Base-by-base conservation (phyloP, 1,139 yeast species). In the Candida labiduridarum region DNA sequence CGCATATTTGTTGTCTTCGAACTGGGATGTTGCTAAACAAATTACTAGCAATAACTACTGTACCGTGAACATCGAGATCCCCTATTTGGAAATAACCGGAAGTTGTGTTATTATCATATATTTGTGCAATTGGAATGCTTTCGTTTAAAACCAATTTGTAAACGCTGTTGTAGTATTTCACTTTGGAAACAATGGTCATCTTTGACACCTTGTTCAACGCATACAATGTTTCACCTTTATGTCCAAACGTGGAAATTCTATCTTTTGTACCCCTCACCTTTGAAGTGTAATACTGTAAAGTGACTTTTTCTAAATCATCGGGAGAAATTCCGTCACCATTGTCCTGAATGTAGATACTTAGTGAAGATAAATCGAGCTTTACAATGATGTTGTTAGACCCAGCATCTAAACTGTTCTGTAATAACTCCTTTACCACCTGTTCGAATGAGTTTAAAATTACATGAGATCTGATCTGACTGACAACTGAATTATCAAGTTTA, bases 371-470 rank as follows among this genome's bases (percentile, higher is more conserved):
- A 60, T 87, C 87, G 10, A 85, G 78, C 15, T 80, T 67, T 1
- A 92, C 75, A 31, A 77, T 83, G n/a, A 92, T 76, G n/a, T 71
- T 62, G 0, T 82, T 69, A 11, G 95, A 80, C 0, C 79, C 76
- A 0, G 97, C 92, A 64, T 91, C 97, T 1, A 90, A 71, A 12
- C 92, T 76, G 68, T 91, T 91, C 62, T 89, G 95, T 45, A 92
- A 65, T 63, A 92, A 69, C 61, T 89, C 96, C 57, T 85, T 82
- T 19, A 89, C 67, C 0, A 89, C 96, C 52, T 56, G 54, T 19
- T 54, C 64, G 41, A 58, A 54, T 2, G 62, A 53, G 27, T 41
- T 50, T 30, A 59, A 46, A 14, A 45, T 47, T 4, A 54, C 31
- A 35, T 57, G 62, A 4, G 62, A 53, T 19, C 52, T 49, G 15